phyloP scores from a whole-genome alignment of 2,329 filamentous ascomycete species.

The Diatrype stigma region DNA sequence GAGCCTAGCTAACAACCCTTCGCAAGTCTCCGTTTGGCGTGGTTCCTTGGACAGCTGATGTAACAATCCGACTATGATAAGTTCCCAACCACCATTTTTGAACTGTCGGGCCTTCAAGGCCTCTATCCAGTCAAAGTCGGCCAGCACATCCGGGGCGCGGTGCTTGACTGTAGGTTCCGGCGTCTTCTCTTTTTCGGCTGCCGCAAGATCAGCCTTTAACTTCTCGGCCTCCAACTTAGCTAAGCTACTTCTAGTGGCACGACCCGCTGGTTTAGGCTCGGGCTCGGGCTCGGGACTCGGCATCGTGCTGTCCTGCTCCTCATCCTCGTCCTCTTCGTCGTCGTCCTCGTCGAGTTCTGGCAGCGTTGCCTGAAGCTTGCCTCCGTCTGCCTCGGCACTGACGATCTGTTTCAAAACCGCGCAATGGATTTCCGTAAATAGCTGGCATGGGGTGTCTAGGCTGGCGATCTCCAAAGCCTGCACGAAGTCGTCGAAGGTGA shows the following conservation, averaged over 20 bases:
- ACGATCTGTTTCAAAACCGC: conserved; percentile 85
- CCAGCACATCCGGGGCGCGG: conserved; percentile 72
- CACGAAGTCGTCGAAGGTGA: conserved; percentile 94
- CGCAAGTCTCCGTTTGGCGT: conserved; percentile 65
- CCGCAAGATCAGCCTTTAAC: conserved; percentile 56
- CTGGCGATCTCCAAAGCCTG: conserved; percentile 79
- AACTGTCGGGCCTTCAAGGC: conserved; percentile 81
- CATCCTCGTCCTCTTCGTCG: conserved; percentile 60
- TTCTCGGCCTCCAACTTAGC: conserved; percentile 75
- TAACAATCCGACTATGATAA: conserved; percentile 81
- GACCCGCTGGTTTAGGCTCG: conserved; percentile 58
- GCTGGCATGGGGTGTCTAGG: conserved; percentile 69
- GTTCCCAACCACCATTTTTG: conserved; percentile 82
- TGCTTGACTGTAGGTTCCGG: conserved; percentile 51
- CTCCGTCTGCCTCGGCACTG: conserved; percentile 67
- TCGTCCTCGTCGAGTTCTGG: conserved; percentile 71
- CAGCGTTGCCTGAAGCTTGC: conserved; percentile 73
- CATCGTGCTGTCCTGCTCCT: conserved; percentile 49
- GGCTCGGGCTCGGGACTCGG: conserved; percentile 66
- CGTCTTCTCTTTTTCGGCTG: conserved; percentile 44
- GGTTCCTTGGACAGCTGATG: conserved; percentile 78
- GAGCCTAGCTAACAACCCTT: conserved; percentile 75
- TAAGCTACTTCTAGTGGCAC: conserved; percentile 81
- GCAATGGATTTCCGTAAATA: conserved; percentile 89
- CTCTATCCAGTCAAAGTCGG: conserved; percentile 78